Evolutionary conservation across 192 early-diverging fungal genomes (phyloP).

Genomic region (Coemansia pectinata): DNA sequence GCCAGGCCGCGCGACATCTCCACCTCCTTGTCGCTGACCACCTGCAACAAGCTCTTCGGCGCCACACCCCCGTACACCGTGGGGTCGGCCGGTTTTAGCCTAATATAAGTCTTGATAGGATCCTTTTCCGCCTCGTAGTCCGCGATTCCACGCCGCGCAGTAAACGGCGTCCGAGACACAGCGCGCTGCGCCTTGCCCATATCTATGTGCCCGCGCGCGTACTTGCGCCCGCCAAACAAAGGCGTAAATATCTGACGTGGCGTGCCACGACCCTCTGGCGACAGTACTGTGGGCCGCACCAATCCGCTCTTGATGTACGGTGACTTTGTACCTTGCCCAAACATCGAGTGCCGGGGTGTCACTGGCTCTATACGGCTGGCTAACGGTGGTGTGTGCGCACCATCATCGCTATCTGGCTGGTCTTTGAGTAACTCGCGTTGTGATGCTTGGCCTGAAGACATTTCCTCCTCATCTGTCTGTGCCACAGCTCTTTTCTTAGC

Average conservation of each 20-base stretch:
- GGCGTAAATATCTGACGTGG: constrained; percentile 35
- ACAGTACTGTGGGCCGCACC: background rate
- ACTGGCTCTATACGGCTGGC: background rate
- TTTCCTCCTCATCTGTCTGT: background rate
- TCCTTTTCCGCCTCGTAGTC: constrained; percentile 48
- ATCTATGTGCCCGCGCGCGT: constrained; percentile 26
- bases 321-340: background rate
- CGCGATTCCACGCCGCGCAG: constrained; percentile 32
- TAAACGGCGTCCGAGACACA: constrained; percentile 51
- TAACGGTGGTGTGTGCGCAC: background rate
- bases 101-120: constrained; percentile 51
- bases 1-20: constrained; percentile 19
- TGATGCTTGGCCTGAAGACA: background rate
- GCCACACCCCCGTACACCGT: constrained; percentile 3
- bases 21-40: constrained; percentile 56
- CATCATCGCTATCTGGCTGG: background rate
- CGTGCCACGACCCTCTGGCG: constrained; percentile 4
- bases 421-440: background rate
- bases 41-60: constrained; percentile 28
- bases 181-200: constrained; percentile 13
- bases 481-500: background rate
- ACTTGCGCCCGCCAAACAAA: constrained; percentile 35
- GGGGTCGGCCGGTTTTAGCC: constrained; percentile 36
- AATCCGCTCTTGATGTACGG: background rate
- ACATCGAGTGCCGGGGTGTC: background rate